phyloP scores from a whole-genome alignment of 2,329 filamentous ascomycete species.

The Harringtonia lauricola region DNA sequence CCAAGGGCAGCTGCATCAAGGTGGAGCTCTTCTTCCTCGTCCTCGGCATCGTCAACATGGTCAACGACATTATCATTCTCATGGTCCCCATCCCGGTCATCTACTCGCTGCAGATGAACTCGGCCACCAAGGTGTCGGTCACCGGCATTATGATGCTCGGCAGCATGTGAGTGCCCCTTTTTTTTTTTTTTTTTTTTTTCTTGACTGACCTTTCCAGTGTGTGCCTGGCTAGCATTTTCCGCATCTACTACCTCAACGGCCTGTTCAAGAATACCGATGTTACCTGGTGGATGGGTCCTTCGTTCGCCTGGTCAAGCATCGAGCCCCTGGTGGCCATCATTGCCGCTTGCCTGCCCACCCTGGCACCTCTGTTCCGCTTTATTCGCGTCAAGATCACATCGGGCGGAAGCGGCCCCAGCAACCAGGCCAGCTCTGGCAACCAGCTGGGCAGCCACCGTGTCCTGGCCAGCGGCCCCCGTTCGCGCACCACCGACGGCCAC shows the following conservation, averaged over 20 bases:
- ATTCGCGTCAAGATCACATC: background rate
- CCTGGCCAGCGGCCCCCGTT: background rate
- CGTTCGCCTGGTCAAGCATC: background rate
- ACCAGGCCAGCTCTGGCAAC: background rate
- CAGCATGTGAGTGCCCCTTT: background rate
- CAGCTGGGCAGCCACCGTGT: background rate
- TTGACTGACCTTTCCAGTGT: background rate
- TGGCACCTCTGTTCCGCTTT: background rate
- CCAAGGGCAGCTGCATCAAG: background rate
- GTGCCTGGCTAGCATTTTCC: conserved; percentile 1
- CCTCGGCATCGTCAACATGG: conserved; percentile 3
- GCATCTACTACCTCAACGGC: conserved; percentile 2
- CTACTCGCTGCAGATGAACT: background rate
- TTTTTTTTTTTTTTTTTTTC: background rate
- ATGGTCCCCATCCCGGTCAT: conserved; percentile 1
- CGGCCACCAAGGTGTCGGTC: background rate
- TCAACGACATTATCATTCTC: conserved; percentile 3
- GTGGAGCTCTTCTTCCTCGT: conserved; percentile 2
- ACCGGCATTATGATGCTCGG: conserved; percentile 2
- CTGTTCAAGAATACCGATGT: background rate
- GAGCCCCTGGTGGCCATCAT: conserved; percentile 2
- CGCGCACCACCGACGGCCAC: background rate
- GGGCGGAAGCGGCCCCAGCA: background rate
- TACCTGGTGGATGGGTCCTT: conserved; percentile 2
- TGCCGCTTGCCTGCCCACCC: conserved; percentile 1